phyloP scores from a whole-genome alignment of 495 filamentous ascomycete genomes.

The Penicillium robsamsonii region DNA sequence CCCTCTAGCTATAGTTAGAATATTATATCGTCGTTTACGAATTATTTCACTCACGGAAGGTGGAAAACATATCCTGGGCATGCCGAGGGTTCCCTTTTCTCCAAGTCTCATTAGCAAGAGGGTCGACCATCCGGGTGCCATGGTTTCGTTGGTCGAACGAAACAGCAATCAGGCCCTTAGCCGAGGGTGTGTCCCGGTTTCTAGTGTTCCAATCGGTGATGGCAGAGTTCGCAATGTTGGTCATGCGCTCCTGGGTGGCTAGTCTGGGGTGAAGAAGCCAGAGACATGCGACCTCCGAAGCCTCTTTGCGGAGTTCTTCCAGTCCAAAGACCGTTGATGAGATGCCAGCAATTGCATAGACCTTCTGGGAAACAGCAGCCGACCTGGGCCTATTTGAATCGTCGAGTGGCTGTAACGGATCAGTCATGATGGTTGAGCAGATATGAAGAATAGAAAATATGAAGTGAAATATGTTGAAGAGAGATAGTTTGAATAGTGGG shows the following conservation, averaged over 20 bases:
- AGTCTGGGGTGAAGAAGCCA: constrained; percentile 86
- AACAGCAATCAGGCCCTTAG: constrained; percentile 67
- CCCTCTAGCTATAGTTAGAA: constrained; percentile 49
- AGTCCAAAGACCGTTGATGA: constrained; percentile 76
- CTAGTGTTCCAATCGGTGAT: constrained; percentile 59
- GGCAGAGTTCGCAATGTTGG: constrained; percentile 50
- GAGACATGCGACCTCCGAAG: constrained; percentile 62
- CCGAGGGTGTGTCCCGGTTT: constrained; percentile 18
- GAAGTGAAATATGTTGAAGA: neutral
- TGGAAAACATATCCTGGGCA: constrained; percentile 82
- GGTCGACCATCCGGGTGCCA: constrained; percentile 63
- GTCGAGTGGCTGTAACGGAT: constrained; percentile 38
- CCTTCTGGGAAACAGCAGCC: constrained; percentile 56
- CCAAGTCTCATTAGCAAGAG: constrained; percentile 70
- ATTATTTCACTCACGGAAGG: constrained; percentile 47
- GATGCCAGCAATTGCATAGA: constrained; percentile 71
- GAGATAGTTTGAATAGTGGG: neutral
- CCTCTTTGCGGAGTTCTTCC: constrained; percentile 57
- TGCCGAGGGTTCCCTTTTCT: constrained; percentile 75
- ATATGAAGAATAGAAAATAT: neutral
- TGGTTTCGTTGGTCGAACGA: constrained; percentile 92
- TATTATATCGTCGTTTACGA: neutral
- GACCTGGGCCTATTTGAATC: constrained; percentile 22
- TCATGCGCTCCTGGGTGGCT: constrained; percentile 68
- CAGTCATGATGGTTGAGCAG: constrained; percentile 28